Conservation (phyloP, 192 early-diverging fungal genomes). For the Ambispora gerdemannii region DNA sequence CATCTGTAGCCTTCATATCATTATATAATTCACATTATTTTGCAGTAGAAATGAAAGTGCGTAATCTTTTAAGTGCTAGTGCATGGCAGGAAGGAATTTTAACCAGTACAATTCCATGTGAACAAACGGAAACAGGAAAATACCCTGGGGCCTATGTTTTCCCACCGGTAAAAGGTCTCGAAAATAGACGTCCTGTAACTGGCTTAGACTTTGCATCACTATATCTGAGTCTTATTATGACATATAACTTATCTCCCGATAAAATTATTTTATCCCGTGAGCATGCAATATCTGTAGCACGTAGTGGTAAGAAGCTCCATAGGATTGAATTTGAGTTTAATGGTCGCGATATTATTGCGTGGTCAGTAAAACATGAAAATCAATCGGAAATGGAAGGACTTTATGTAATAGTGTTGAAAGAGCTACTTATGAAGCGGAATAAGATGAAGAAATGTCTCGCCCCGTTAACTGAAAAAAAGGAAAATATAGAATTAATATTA, state of each 20-base stretch:
- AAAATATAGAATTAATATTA: not conserved
- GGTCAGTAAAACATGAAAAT: constrained; percentile 18
- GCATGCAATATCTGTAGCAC: not conserved
- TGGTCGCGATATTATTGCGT: not conserved
- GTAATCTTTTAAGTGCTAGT: constrained; percentile 19
- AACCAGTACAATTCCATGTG: not conserved
- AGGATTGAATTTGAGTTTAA: constrained; percentile 8
- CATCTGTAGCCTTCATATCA: constrained; percentile 6
- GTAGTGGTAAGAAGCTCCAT: constrained; percentile 9
- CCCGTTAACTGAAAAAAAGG: not conserved
- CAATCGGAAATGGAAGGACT: constrained; percentile 4
- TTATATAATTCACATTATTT: constrained; percentile 19
- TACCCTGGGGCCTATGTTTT: constrained; percentile 19
- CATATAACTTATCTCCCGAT: constrained; percentile 13
- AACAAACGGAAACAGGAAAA: constrained; percentile 5
- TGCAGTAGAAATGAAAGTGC: constrained; percentile 3
- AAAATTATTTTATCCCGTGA: constrained; percentile 16
- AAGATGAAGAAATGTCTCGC: not conserved
- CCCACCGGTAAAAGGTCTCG: constrained; percentile 6
- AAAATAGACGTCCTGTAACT: constrained; percentile 20
- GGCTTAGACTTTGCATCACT: constrained; percentile 13
- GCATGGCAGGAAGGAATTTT: not conserved
- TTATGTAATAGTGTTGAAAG: constrained; percentile 19
- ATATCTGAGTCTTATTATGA: constrained; percentile 24
- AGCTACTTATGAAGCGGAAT: constrained; percentile 10